Conservation (phyloP, 768 basidiomycete genomes). For the Lepiota subincarnata region DNA sequence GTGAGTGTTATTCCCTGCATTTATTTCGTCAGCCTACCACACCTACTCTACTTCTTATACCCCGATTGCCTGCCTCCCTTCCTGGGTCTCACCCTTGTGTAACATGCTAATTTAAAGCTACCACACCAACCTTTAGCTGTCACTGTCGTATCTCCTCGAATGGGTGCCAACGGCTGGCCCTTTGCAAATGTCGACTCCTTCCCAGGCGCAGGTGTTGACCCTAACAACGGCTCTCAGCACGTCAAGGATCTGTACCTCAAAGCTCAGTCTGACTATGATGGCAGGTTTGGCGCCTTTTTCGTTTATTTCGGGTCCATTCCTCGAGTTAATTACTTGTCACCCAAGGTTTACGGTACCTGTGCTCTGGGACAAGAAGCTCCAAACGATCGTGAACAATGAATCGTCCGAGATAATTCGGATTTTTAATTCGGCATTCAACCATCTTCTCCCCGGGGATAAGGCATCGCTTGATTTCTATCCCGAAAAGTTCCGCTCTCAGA, state of each 20-base stretch:
- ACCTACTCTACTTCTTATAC: not conserved
- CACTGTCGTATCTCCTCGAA: slow-evolving; percentile 78
- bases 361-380: slow-evolving; percentile 87
- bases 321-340: not conserved
- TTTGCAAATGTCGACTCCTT: slow-evolving; percentile 68
- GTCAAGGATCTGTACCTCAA: slow-evolving; percentile 84
- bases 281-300: slow-evolving; percentile 41
- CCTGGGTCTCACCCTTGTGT: not conserved
- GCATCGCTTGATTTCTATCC: slow-evolving; percentile 78
- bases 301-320: not conserved
- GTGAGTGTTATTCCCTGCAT: slow-evolving; percentile 38
- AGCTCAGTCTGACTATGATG: slow-evolving; percentile 65
- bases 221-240: slow-evolving; percentile 62
- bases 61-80: too few relatives aligned
- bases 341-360: slow-evolving; percentile 83
- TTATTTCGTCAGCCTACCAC: not conserved
- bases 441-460: slow-evolving; percentile 60
- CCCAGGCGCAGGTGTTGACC: slow-evolving; percentile 74
- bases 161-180: slow-evolving; percentile 85
- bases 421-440: slow-evolving; percentile 83
- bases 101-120: slow-evolving; percentile 7
- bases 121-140: slow-evolving; percentile 45
- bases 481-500: slow-evolving; percentile 59
- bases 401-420: slow-evolving; percentile 93
- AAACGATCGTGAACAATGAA: slow-evolving; percentile 94